phyloP scores from a whole-genome alignment of 495 filamentous ascomycete species.

The Penicillium coprophilum region DNA sequence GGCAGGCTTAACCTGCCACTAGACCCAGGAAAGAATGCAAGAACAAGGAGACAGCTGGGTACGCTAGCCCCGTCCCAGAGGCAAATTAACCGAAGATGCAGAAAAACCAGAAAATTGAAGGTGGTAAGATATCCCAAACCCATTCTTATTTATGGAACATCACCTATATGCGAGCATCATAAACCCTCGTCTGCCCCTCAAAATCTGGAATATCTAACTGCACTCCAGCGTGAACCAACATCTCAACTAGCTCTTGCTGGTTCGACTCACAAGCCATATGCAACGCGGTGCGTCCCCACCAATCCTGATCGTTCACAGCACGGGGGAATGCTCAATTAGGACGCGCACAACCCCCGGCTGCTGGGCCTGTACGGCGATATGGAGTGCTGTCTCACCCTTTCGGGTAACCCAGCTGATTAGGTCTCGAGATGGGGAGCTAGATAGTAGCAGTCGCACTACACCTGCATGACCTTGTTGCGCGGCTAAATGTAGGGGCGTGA shows the following conservation, averaged over 20 bases:
- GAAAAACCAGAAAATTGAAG: no score
- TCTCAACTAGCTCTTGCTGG: slow-evolving; percentile 10
- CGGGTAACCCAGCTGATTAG: slow-evolving; percentile 5
- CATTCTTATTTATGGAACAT: no score
- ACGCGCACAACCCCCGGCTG: slow-evolving; percentile 2
- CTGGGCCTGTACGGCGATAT: slow-evolving; percentile 9
- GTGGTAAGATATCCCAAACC: no score
- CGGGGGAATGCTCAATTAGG: slow-evolving; percentile 6
- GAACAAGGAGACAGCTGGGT: no score
- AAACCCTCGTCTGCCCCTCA: neutral
- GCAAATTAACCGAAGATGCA: no score
- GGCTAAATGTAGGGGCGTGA: slow-evolving; percentile 9
- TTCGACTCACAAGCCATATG: slow-evolving; percentile 13
- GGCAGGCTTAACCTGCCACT: no score
- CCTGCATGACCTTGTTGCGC: slow-evolving; percentile 6
- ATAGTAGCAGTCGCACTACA: slow-evolving; percentile 2
- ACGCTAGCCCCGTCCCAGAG: no score
- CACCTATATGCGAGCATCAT: no score
- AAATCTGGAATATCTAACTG: slow-evolving; percentile 14
- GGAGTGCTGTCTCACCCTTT: slow-evolving; percentile 10
- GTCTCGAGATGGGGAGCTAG: neutral
- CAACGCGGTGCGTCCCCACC: slow-evolving; percentile 8
- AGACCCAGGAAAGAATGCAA: no score
- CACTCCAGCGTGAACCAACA: slow-evolving; percentile 9
- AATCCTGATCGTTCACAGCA: slow-evolving; percentile 9